Base-by-base conservation (phyloP, 352 stramenopile species). In the Heterotrichella gracilis region DNA sequence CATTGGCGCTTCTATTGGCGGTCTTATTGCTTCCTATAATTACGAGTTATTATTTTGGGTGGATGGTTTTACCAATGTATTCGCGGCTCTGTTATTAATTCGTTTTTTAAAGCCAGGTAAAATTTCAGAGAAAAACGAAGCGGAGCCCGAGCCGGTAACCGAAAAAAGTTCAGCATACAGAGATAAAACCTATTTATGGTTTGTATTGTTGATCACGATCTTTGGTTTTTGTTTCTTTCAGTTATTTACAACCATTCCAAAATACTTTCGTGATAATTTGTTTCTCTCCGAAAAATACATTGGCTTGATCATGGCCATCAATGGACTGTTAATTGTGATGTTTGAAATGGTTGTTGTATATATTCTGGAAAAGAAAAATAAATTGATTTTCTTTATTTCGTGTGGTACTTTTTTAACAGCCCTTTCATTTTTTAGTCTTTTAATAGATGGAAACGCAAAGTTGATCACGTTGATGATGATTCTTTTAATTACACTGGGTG, bases 11-110 rank as follows among this genome's bases (percentile, higher is more conserved):
- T 53, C 32, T 53, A 53, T 53, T n/a, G 32, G 32, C 32, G 32
- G 32, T n/a, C 9, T 53, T 17, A 53, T 53, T 53, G 32, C 32
- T n/a, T 53, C 32, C 32, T 53, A 53, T 53, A 53, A 53, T 53
- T 53, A 53, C n/a, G 32, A 53, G n/a, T 53, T 53, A n/a, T 53
- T 53, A n/a, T 53, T 53, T n/a, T 53, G 32, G 32, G 32, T 53
- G n/a, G 32, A 53, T 53, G 32, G 32, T 17, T 53, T 53, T n/a
- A 53, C 32, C n/a, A 53, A 53, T n/a, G n/a, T 53, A 53, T 9
- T 9, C n/a, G 32, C 32, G 9, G 32, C 32, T n/a, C n/a, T 53
- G 9, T n/a, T 53, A 17, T 53, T 53, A n/a, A 17, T 53, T 53
- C 9, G 9, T 53, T 53, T 17, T 53, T 53, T 53, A 53, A 53